phyloP scores from a whole-genome alignment of 2,329 filamentous ascomycete genomes.

The Periglandula ipomoeae region DNA sequence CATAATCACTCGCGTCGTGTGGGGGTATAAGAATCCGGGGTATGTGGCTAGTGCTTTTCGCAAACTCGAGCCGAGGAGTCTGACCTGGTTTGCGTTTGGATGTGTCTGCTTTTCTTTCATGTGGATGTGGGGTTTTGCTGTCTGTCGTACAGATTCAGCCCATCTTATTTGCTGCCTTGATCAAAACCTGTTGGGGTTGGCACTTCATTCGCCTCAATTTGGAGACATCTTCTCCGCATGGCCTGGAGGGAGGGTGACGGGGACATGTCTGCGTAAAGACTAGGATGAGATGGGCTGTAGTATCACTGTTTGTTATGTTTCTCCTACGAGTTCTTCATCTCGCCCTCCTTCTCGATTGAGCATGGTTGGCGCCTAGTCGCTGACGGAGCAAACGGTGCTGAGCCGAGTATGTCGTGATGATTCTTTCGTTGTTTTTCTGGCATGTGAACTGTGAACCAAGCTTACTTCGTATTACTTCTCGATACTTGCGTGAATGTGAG shows the following conservation, averaged over 20 bases:
- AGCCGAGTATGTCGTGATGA: neutral
- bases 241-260: neutral
- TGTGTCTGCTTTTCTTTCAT: neutral
- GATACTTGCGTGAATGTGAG: neutral
- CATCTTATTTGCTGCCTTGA: neutral
- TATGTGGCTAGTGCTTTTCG: neutral
- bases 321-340: neutral
- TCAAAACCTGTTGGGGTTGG: neutral
- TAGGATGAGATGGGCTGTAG: neutral
- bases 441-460: neutral
- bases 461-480: too few relatives aligned
- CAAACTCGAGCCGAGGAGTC: neutral
- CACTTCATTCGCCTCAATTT: too few relatives aligned
- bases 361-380: neutral
- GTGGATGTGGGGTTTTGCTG: neutral
- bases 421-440: neutral
- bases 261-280: neutral
- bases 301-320: neutral
- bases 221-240: neutral
- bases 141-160: neutral
- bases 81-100: neutral
- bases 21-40: neutral
- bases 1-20: neutral
- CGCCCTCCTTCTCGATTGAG: neutral
- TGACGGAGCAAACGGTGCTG: too few relatives aligned